Evolutionary conservation across 2,329 filamentous ascomycete genomes (phyloP).

Genomic region (Xylariaceae sp.): DNA sequence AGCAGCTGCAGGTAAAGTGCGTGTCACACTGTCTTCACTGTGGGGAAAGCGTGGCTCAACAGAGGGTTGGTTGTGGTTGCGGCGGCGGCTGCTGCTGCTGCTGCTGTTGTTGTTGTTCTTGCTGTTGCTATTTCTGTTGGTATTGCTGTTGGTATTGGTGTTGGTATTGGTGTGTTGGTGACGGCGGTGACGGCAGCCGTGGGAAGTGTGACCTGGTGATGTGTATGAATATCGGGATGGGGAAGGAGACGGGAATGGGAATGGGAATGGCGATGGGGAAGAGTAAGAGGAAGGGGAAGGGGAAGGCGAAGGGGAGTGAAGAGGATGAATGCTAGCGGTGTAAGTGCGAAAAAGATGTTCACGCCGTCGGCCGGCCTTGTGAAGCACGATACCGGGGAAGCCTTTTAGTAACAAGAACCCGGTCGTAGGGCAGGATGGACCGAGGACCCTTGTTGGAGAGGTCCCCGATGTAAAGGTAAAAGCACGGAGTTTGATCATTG

Average conservation of each 20-base stretch:
- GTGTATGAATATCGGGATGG: background rate
- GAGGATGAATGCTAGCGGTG: slow-evolving; percentile 10
- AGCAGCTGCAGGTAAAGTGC: slow-evolving; percentile 22
- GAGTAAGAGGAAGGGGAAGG: no score
- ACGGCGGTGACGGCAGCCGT: background rate
- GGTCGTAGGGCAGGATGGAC: slow-evolving; percentile 20
- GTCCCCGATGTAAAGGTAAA: slow-evolving; percentile 14
- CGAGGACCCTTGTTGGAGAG: slow-evolving; percentile 18
- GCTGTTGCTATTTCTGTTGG: background rate
- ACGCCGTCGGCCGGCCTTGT: slow-evolving; percentile 21
- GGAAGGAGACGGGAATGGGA: background rate
- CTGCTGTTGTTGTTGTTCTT: background rate
- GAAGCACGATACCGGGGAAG: slow-evolving; percentile 19
- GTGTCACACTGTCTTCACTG: background rate
- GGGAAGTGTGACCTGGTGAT: slow-evolving; percentile 9
- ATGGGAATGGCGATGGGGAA: no score
- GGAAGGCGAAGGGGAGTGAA: background rate
- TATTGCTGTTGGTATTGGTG: background rate
- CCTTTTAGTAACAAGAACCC: slow-evolving; percentile 28
- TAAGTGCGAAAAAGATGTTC: slow-evolving; percentile 16
- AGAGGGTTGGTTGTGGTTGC: slow-evolving; percentile 12
- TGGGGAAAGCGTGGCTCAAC: slow-evolving; percentile 11
- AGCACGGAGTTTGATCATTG: slow-evolving; percentile 21
- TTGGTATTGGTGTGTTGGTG: background rate
- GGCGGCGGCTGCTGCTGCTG: background rate